Evolutionary conservation across 2,329 filamentous ascomycete species (phyloP).

Genomic region (Cercospora zeina): DNA sequence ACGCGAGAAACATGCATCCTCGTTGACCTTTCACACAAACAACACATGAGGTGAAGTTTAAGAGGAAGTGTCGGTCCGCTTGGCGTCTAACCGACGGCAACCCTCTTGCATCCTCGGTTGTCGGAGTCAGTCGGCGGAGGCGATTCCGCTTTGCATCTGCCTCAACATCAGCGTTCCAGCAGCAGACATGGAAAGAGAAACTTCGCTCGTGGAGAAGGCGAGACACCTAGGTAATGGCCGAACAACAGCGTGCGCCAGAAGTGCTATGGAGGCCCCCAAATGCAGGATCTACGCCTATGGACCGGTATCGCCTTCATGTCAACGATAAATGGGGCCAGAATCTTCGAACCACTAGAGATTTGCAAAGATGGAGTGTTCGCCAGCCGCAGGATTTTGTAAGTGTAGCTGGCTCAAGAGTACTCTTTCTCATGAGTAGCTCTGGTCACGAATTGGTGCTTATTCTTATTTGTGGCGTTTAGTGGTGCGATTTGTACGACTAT

Average conservation of each 20-base stretch:
- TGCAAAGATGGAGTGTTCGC: conserved; percentile 45
- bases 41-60: background rate
- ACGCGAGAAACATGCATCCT: too few relatives aligned
- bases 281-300: conserved; percentile 34
- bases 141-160: background rate
- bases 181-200: background rate
- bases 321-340: conserved; percentile 33
- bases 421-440: background rate
- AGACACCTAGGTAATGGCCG: background rate
- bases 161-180: background rate
- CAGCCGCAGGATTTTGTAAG: conserved; percentile 44
- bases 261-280: conserved; percentile 33
- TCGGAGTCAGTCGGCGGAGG: background rate
- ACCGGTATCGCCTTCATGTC: conserved; percentile 37
- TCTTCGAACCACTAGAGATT: conserved; percentile 39
- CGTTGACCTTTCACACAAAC: too few relatives aligned
- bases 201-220: background rate
- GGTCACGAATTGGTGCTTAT: background rate
- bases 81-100: background rate
- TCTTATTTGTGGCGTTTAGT: conserved; percentile 22
- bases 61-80: background rate
- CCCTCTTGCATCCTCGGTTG: background rate
- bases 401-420: background rate
- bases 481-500: conserved; percentile 47
- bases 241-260: conserved; percentile 17